Evolutionary conservation across 73 alveolate species (phyloP), one percentile per base, ranked within the genome.

Genomic region (Paramecium caudatum): DNA sequence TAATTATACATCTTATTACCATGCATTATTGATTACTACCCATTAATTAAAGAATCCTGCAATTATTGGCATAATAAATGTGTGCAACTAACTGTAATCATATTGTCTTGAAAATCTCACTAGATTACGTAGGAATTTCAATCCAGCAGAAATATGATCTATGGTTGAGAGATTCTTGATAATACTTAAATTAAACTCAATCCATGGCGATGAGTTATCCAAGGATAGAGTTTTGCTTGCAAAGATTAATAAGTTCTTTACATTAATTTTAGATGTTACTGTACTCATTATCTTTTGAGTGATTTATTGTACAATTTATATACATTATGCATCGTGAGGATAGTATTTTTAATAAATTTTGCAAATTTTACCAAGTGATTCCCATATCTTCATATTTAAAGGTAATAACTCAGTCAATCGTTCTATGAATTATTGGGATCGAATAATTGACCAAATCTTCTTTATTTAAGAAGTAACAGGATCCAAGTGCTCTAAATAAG

Each of bases 381-480:
- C 80, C 80, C 80, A 55, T 9, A 55, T 55, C n/a, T 55, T 55
- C 8, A 55, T 55, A 21, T 55, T 55, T 55, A 55, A 55, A 0
- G 80, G 80, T 23, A 55, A 55, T 55, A 55, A 55, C 30, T 55
- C 80, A 55, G 80, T 55, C 45, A 55, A 19, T 55, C 30, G 23
- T 12, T 19, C 46, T 10, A 55, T 55, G 46, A 55, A 55, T 55
- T 55, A 55, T 10, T 55, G 30, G 30, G 23, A 55, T 55, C 30
- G 23, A 9, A 55, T 43, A 19, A 55, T 55, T 5, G 80, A 55
- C 80, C 80, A 55, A 4, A 55, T 43, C 80, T 27, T 23, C 30
- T 55, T 55, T 27, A 55, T 55, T 27, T 55, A 43, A 55, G 23
- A 27, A 8, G 80, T 55, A 1, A 55, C 30, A 10, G 80, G 80